Percentiles rank a stretch among this genome's conserved stretches.
These are phyloP conservation scores for Tulasnella sp. DNA, from an alignment of 768 basidiomycete genomes.

Conservation along the genomic window DNA sequence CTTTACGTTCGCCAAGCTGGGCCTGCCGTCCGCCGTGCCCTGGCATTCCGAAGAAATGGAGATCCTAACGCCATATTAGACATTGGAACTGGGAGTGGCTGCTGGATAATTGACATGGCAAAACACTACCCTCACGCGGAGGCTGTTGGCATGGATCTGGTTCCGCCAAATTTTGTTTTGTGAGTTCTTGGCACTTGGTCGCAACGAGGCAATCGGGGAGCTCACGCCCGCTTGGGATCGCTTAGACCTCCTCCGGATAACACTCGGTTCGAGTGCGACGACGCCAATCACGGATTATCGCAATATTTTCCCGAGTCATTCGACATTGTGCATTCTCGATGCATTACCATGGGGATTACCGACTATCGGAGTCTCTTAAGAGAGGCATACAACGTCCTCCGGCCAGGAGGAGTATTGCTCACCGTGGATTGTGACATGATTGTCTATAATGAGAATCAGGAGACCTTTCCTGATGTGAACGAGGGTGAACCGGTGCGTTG, in stretches of 20 bases:
- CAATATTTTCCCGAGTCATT: conserved; percentile 20
- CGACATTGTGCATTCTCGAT: conserved; percentile 16
- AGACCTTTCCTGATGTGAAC: not conserved
- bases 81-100: conserved; percentile 26
- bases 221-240: not conserved
- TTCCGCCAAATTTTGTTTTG: conserved; percentile 2
- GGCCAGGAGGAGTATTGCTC: conserved; percentile 5
- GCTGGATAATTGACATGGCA: conserved; percentile 24
- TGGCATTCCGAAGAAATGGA: not conserved
- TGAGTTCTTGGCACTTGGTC: not conserved
- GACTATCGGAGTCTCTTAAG: conserved; percentile 5
- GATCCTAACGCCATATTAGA: conserved; percentile 32
- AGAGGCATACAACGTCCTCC: conserved; percentile 11
- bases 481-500: conserved; percentile 21
- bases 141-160: conserved; percentile 23
- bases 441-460: conserved; percentile 1
- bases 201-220: not conserved
- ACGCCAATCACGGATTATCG: conserved; percentile 12
- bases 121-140: conserved; percentile 16
- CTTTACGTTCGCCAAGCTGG: not conserved
- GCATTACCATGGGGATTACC: conserved; percentile 22
- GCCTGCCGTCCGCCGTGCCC: conserved; percentile 16
- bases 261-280: conserved; percentile 25
- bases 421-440: conserved; percentile 21
- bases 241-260: conserved; percentile 16